These are phyloP conservation scores for Camptophora hylomeconis DNA, from an alignment of 2,329 filamentous ascomycete species.

Conservation along the genomic window DNA sequence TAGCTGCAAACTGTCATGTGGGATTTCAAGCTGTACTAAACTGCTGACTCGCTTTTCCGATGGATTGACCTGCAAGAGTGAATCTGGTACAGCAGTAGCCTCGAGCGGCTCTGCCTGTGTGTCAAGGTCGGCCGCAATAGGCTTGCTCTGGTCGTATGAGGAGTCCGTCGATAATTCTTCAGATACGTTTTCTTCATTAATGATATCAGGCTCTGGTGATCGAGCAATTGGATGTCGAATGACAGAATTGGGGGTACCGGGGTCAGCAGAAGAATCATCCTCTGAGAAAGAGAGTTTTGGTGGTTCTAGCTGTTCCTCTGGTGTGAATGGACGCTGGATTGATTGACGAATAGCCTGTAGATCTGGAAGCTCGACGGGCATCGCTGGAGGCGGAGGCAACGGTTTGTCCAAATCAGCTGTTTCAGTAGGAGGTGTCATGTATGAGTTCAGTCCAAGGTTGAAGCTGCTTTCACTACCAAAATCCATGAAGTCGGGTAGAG, in stretches of 20 bases:
- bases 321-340: constrained; percentile 25
- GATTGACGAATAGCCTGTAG: constrained; percentile 25
- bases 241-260: constrained; percentile 75
- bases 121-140: constrained; percentile 74
- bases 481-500: constrained; percentile 36
- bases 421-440: constrained; percentile 35
- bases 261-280: constrained; percentile 30
- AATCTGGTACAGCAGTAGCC: neutral
- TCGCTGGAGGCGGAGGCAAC: constrained; percentile 8
- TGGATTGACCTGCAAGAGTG: neutral
- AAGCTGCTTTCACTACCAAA: constrained; percentile 39
- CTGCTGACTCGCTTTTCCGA: constrained; percentile 49
- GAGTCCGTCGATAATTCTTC: constrained; percentile 1
- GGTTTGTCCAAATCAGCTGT: constrained; percentile 8
- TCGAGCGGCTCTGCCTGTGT: constrained; percentile 46
- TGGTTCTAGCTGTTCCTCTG: constrained; percentile 13
- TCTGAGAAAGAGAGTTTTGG: constrained; percentile 20
- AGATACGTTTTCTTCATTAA: neutral
- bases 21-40: constrained; percentile 71
- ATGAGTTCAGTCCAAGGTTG: constrained; percentile 41
- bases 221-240: constrained; percentile 59
- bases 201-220: constrained; percentile 12
- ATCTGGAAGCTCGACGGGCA: constrained; percentile 24
- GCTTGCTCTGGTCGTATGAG: constrained; percentile 70
- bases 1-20: constrained; percentile 55